Evolutionary conservation across 805 yeast species (phyloP).

Genomic region (Lachancea thermotolerans): DNA sequence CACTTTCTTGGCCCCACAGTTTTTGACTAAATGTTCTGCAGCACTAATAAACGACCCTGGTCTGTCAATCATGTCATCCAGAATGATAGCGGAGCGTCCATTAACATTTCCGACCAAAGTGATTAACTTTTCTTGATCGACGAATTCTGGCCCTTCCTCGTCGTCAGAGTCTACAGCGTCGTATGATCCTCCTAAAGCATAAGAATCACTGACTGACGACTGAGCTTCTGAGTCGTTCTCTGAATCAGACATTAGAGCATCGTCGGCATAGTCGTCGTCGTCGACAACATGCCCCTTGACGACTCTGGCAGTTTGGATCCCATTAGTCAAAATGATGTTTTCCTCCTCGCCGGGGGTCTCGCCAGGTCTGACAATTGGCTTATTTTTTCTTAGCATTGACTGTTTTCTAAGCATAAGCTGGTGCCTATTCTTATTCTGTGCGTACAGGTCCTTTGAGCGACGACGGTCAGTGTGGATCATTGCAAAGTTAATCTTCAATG

Average conservation of each 20-base stretch:
- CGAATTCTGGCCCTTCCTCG: constrained; percentile 70
- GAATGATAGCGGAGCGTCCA: constrained; percentile 82
- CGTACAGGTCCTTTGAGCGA: constrained; percentile 61
- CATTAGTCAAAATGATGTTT: constrained; percentile 63
- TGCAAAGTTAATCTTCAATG: constrained; percentile 91
- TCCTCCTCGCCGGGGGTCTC: constrained; percentile 51
- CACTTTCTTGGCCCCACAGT: constrained; percentile 92
- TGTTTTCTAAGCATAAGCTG: constrained; percentile 39
- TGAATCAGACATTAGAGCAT: constrained; percentile 25
- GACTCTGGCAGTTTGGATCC: constrained; percentile 91
- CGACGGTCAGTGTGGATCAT: constrained; percentile 98
- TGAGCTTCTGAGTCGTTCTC: constrained; percentile 20
- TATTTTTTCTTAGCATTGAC: constrained; percentile 41
- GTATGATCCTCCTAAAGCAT: constrained; percentile 73
- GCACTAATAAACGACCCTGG: constrained; percentile 93
- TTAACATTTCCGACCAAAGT: constrained; percentile 95
- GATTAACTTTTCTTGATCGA: constrained; percentile 67
- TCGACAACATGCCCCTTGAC: constrained; percentile 96
- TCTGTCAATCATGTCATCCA: constrained; percentile 96
- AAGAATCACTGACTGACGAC: constrained; percentile 30
- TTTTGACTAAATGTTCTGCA: constrained; percentile 91
- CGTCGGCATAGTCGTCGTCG: constrained; percentile 46
- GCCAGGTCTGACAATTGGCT: constrained; percentile 36
- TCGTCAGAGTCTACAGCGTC: constrained; percentile 83
- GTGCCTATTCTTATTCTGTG: constrained; percentile 35